A percentile compares a stretch with the other conserved stretches of the same genome.
phyloP scores from a whole-genome alignment of 2,329 filamentous ascomycete genomes.

The Microdochium bolleyi region DNA sequence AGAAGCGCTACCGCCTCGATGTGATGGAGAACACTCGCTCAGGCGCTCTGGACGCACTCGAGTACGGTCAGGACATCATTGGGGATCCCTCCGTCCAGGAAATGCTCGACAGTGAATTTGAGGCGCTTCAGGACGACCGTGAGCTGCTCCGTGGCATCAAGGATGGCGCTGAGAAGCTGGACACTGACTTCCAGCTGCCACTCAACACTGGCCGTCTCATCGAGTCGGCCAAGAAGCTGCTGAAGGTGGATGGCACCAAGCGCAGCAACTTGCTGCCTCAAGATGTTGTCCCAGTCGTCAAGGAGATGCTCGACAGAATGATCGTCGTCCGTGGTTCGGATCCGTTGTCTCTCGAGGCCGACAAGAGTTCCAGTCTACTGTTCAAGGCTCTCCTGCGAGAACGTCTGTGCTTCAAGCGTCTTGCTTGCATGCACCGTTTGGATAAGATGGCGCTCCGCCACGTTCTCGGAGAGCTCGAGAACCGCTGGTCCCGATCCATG shows the following conservation, averaged over 20 bases:
- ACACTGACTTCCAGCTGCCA: conserved; percentile 83
- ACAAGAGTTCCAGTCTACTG: conserved; percentile 78
- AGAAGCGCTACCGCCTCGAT: conserved; percentile 76
- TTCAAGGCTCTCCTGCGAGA: conserved; percentile 91
- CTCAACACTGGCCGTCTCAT: conserved; percentile 89
- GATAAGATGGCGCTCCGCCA: conserved; percentile 91
- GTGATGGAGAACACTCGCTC: conserved; percentile 60
- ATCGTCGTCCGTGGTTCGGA: conserved; percentile 83
- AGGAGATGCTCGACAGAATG: conserved; percentile 66
- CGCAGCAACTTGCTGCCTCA: conserved; percentile 85
- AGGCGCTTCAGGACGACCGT: conserved; percentile 67
- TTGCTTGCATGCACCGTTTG: conserved; percentile 78
- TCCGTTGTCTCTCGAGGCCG: conserved; percentile 73
- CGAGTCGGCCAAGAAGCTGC: conserved; percentile 80
- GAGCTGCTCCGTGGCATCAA: conserved; percentile 64
- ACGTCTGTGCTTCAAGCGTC: conserved; percentile 82
- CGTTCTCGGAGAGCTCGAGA: conserved; percentile 83
- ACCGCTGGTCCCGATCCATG: conserved; percentile 74
- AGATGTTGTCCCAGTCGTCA: conserved; percentile 76
- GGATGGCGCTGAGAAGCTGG: conserved; percentile 56
- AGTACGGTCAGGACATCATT: conserved; percentile 78
- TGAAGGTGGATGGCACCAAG: conserved; percentile 78
- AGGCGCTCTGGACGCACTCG: conserved; percentile 64
- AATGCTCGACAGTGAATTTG: conserved; percentile 82
- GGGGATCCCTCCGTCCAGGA: conserved; percentile 84